Conservation (phyloP, 176 grass and related monocot species). For the Aegilops longissima region DNA sequence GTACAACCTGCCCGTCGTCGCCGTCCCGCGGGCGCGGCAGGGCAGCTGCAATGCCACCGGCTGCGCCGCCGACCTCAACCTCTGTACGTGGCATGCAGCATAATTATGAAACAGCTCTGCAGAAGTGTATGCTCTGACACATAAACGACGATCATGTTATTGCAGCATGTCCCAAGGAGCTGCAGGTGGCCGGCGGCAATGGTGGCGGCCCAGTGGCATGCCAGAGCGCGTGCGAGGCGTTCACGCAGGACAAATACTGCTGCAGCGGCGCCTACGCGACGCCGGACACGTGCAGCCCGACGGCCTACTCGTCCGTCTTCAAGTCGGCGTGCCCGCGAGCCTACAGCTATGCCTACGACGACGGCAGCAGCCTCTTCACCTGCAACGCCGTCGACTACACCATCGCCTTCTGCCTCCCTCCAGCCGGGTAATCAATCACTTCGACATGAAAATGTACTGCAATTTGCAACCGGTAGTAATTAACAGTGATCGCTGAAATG, state of each 20-base stretch:
- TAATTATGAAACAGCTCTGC: background rate
- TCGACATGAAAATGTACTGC: background rate
- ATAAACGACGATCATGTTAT: background rate
- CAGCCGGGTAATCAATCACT: slow-evolving; percentile 31
- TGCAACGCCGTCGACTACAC: slow-evolving; percentile 70
- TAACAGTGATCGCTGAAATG: background rate
- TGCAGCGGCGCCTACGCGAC: slow-evolving; percentile 87
- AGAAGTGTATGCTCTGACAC: background rate
- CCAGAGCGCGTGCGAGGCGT: slow-evolving; percentile 86
- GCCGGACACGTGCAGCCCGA: slow-evolving; percentile 63
- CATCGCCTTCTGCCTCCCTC: slow-evolving; percentile 78
- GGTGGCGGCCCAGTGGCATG: slow-evolving; percentile 64
- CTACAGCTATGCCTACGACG: slow-evolving; percentile 94
- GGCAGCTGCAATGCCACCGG: slow-evolving; percentile 69
- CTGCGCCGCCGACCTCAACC: slow-evolving; percentile 72
- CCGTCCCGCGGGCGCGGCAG: slow-evolving; percentile 42
- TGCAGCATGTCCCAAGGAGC: slow-evolving; percentile 78
- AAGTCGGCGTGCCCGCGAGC: slow-evolving; percentile 82
- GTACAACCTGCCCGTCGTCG: slow-evolving; percentile 84
- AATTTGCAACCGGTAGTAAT: background rate
- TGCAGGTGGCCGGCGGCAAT: slow-evolving; percentile 53
- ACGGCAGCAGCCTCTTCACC: slow-evolving; percentile 80
- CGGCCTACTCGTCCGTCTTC: slow-evolving; percentile 72
- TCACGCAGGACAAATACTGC: slow-evolving; percentile 79
- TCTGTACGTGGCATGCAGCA: slow-evolving; percentile 36